These are phyloP conservation scores for Viola pubescens DNA, from an alignment of 441 rosid genomes.

Conservation along the genomic window DNA sequence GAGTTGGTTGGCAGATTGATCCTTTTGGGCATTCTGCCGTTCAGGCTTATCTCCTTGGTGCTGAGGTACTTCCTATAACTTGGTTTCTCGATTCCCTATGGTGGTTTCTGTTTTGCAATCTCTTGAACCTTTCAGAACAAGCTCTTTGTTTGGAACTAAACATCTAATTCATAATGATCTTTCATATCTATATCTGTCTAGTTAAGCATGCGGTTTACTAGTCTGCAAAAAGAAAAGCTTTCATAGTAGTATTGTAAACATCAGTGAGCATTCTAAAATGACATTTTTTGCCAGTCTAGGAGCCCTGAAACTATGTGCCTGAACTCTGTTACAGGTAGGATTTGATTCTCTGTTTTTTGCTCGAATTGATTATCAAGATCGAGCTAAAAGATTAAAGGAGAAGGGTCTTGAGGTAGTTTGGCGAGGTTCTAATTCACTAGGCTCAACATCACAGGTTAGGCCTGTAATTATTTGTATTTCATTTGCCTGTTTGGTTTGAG, in stretches of 20 bases:
- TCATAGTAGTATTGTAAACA: neutral
- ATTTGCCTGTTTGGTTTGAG: slow-evolving; percentile 15
- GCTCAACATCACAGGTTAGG: slow-evolving; percentile 77
- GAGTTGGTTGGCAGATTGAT: slow-evolving; percentile 97
- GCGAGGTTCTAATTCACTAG: slow-evolving; percentile 78
- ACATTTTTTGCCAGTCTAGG: neutral
- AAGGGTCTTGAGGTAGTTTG: slow-evolving; percentile 93
- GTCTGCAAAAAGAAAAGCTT: neutral
- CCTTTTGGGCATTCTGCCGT: slow-evolving; percentile 97
- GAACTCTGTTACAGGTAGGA: slow-evolving; percentile 49
- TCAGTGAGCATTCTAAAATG: neutral
- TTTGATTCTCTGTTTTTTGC: slow-evolving; percentile 87
- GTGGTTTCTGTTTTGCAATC: slow-evolving; percentile 8
- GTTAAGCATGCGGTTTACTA: neutral
- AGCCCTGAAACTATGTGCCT: slow-evolving; percentile 1
- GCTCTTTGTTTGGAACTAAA: neutral
- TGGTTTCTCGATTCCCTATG: neutral
- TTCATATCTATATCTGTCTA: neutral
- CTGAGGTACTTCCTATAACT: slow-evolving; percentile 42
- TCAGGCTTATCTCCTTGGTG: slow-evolving; percentile 89
- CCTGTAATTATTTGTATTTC: slow-evolving; percentile 9
- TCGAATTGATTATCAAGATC: slow-evolving; percentile 93
- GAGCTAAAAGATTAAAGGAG: slow-evolving; percentile 65
- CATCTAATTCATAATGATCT: neutral
- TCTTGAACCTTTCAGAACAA: no score